Evolutionary conservation across 371 early-diverging fungal species (phyloP).

Genomic region (Thermomucor indicae-seudaticae): DNA sequence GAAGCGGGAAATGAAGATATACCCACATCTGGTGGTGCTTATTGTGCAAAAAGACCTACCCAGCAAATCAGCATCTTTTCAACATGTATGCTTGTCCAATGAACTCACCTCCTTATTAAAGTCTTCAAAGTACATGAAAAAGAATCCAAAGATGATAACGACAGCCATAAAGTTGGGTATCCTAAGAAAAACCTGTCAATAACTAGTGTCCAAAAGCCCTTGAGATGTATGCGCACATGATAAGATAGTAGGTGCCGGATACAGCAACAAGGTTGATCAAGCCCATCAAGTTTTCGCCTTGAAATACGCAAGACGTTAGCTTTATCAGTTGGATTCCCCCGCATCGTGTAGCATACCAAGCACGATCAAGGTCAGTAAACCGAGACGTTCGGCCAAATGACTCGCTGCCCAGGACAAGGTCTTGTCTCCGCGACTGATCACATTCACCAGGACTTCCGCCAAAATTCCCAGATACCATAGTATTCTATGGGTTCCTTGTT

Average conservation of each 20-base stretch:
- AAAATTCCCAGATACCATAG: slow-evolving; percentile 52
- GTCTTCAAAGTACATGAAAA: slow-evolving; percentile 53
- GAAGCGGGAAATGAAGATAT: slow-evolving; percentile 55
- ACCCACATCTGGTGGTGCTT: slow-evolving; percentile 54
- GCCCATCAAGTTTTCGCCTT: slow-evolving; percentile 47
- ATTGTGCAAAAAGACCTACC: slow-evolving; percentile 37
- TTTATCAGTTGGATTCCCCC: no score
- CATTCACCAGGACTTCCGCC: slow-evolving; percentile 43
- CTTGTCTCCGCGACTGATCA: slow-evolving; percentile 44
- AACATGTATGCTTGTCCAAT: neutral
- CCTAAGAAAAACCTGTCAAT: slow-evolving; percentile 13
- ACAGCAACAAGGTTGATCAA: slow-evolving; percentile 33
- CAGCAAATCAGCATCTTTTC: neutral
- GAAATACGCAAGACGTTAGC: neutral
- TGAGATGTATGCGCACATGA: slow-evolving; percentile 22
- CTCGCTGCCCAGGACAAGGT: slow-evolving; percentile 58
- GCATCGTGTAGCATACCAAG: slow-evolving; percentile 32
- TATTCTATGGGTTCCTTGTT: slow-evolving; percentile 38
- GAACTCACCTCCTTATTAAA: slow-evolving; percentile 43
- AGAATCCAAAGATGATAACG: slow-evolving; percentile 47
- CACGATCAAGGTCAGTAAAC: slow-evolving; percentile 53
- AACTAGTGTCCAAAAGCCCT: neutral
- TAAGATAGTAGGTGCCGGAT: slow-evolving; percentile 24
- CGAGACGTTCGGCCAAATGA: slow-evolving; percentile 55
- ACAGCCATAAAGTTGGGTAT: slow-evolving; percentile 48